Conservation (phyloP, 352 stramenopile species). For the Globisporangium nagaii region DNA sequence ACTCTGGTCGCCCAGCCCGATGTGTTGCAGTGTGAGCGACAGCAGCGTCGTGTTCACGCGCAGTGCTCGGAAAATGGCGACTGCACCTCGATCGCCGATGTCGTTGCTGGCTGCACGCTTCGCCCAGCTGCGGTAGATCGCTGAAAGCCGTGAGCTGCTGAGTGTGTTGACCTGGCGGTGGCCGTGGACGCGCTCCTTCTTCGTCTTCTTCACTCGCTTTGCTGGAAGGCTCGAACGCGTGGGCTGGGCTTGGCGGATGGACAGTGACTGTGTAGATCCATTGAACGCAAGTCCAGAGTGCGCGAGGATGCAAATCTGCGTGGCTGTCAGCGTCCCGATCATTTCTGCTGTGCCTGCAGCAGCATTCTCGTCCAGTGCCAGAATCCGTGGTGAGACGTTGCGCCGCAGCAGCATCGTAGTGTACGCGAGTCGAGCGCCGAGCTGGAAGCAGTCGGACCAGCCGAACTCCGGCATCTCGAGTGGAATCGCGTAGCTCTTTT, state of each 20-base stretch:
- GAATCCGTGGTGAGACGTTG: conserved; percentile 34
- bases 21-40: conserved; percentile 43
- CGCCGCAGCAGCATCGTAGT: conserved; percentile 40
- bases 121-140: background rate
- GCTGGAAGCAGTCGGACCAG: conserved; percentile 40
- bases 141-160: background rate
- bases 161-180: background rate
- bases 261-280: conserved; percentile 24
- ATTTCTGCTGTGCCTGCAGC: conserved; percentile 4
- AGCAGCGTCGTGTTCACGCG: conserved; percentile 41
- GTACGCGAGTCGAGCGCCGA: conserved; percentile 45
- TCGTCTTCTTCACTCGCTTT: conserved; percentile 13
- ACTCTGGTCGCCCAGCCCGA: conserved; percentile 38
- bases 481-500: conserved; percentile 37
- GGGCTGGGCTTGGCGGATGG: conserved; percentile 19
- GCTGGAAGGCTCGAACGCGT: background rate
- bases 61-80: conserved; percentile 50
- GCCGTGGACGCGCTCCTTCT: background rate
- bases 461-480: conserved; percentile 41
- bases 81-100: conserved; percentile 21
- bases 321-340: conserved; percentile 15
- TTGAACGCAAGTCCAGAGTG: conserved; percentile 36
- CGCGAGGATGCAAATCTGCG: conserved; percentile 25
- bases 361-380: conserved; percentile 32
- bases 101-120: conserved; percentile 2